A percentile compares a stretch with the other conserved stretches of the same genome.
phyloP scores from a whole-genome alignment of 1,284 basidiomycete species.

The Melanopsichium pennsylvanicum region DNA sequence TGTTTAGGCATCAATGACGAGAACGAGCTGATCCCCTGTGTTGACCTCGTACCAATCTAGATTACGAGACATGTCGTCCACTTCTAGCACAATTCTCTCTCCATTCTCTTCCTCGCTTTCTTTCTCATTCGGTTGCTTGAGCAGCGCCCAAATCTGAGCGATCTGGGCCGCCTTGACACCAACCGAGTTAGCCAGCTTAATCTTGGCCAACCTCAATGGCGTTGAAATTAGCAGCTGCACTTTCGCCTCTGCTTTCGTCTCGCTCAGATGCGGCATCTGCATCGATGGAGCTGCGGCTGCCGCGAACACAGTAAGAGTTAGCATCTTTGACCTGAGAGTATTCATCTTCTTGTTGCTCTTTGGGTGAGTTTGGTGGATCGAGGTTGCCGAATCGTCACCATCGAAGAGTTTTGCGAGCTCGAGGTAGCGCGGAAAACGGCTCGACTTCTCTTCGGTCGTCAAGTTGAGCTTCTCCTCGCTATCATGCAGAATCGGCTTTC shows the following conservation, averaged over 20 bases:
- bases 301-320: slow-evolving; percentile 12
- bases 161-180: slow-evolving; percentile 13
- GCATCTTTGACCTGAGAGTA: slow-evolving; percentile 35
- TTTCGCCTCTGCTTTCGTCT: not conserved
- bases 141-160: slow-evolving; percentile 41
- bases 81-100: slow-evolving; percentile 32
- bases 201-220: slow-evolving; percentile 45
- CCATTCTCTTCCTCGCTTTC: not conserved
- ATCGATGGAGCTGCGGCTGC: not conserved
- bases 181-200: slow-evolving; percentile 28
- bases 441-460: slow-evolving; percentile 4
- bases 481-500: no score
- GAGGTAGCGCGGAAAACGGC: slow-evolving; percentile 18
- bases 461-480: not conserved
- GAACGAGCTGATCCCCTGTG: slow-evolving; percentile 16
- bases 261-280: not conserved
- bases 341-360: not conserved
- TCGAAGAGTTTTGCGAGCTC: slow-evolving; percentile 28
- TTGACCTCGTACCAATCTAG: slow-evolving; percentile 48
- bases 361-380: no score
- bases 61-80: slow-evolving; percentile 37
- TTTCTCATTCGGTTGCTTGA: slow-evolving; percentile 5
- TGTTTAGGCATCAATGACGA: slow-evolving; percentile 5
- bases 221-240: slow-evolving; percentile 31
- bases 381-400: no score